Evolutionary conservation across 1,284 basidiomycete genomes (phyloP), one percentile per base, ranked within the genome.

Genomic region (Tilletia horrida): DNA sequence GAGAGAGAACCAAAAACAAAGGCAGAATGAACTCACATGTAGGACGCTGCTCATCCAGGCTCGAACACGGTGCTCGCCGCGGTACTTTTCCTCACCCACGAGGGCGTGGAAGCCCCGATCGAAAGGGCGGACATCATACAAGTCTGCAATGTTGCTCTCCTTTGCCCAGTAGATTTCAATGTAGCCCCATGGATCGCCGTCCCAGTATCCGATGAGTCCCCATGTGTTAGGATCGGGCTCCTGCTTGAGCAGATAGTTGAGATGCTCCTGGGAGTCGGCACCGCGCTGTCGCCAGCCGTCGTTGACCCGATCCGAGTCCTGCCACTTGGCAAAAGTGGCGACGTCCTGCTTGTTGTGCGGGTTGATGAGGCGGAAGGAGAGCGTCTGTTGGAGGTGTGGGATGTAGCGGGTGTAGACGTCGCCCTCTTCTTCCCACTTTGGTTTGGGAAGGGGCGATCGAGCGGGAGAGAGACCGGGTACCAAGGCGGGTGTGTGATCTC

Each of bases 41-140:
- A 81, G 71, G 9, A 78, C 66, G 29, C 73, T 73, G 40, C 75
- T 76, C 79, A 81, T 81, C 79, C 79, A 81, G 14, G 72, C 70
- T 0, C 78, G 69, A 14, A 81, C 79, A 1, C 77, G 61, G 50
- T 79, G 73, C 1, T 78, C 74, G 1, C 79, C 79, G 8, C 79
- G 68, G 67, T 76, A 79, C 13, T 67, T 64, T 45, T 79, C 75
- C 21, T 81, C 74, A 1, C 79, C 79, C 0, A 81, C 79, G 3
- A 81, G 69, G 6, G 76, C 76, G 47, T 81, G 79, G 59, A 78
- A 79, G 27, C 79, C 79, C 6, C 76, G 70, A 64, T 78, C 77
- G 63, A 71, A 73, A 31, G 72, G 71, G 7, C 66, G 62, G 2
- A 72, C 69, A 48, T 69, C 65, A 64, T 72, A 77, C 31, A 70